These are phyloP conservation scores for Huntiella abstrusa DNA, from an alignment of 2,329 filamentous ascomycete genomes.

Conservation along the genomic window DNA sequence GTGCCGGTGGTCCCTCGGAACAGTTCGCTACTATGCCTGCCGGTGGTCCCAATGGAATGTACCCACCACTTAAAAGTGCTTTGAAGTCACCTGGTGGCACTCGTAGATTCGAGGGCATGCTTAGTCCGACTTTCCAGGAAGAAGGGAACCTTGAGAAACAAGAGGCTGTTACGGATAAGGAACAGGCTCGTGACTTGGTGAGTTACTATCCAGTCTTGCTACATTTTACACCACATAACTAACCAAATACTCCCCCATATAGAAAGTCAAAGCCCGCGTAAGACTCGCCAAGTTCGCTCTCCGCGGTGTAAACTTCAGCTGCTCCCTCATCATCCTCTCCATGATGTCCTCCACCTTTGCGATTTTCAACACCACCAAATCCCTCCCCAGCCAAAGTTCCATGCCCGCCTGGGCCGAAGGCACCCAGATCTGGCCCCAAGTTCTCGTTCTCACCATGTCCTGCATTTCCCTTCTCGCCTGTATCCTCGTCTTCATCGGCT, in stretches of 20 bases:
- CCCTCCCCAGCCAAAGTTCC: constrained; percentile 54
- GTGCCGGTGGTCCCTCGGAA: constrained; percentile 32
- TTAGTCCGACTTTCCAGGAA: constrained; percentile 83
- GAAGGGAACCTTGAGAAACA: constrained; percentile 74
- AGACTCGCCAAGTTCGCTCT: constrained; percentile 87
- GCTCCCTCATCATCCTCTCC: constrained; percentile 80
- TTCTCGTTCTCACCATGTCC: constrained; percentile 59
- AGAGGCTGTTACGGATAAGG: constrained; percentile 63
- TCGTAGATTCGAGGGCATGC: constrained; percentile 51
- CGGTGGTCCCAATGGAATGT: constrained; percentile 14
- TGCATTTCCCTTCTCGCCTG: constrained; percentile 66
- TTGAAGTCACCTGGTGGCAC: constrained; percentile 73
- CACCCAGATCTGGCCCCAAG: constrained; percentile 78
- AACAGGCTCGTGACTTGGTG: constrained; percentile 78
- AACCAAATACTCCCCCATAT: constrained; percentile 18
- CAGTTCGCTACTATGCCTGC: constrained; percentile 2
- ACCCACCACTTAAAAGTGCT: constrained; percentile 71
- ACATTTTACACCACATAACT: constrained; percentile 8
- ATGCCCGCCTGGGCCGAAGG: constrained; percentile 68
- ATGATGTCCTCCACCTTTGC: constrained; percentile 77
- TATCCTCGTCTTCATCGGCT: constrained; percentile 62
- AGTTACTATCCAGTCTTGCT: constrained; percentile 19
- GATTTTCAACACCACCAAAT: constrained; percentile 79
- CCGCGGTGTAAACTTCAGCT: constrained; percentile 92
- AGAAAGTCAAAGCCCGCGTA: constrained; percentile 88